phyloP scores from a whole-genome alignment of 2,329 filamentous ascomycete species.

The Paraphaeosphaeria sporulosa region DNA sequence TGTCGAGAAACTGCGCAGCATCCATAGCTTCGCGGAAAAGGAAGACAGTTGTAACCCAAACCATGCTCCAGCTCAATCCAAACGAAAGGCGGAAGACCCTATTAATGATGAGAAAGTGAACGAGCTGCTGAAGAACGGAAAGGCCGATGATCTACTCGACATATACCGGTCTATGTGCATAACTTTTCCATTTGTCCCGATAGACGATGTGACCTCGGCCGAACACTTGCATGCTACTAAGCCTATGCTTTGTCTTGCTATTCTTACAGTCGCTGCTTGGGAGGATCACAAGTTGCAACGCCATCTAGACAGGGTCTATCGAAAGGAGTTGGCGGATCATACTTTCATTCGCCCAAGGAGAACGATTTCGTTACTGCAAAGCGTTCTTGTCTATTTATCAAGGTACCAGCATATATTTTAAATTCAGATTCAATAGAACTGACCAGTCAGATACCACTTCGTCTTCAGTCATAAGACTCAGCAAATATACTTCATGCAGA shows the following conservation, averaged over 20 bases:
- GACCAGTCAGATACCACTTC: slow-evolving; percentile 43
- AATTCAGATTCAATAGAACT: background rate
- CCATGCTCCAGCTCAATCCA: slow-evolving; percentile 25
- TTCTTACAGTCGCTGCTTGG: slow-evolving; percentile 39
- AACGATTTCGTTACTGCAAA: slow-evolving; percentile 41
- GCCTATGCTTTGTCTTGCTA: slow-evolving; percentile 44
- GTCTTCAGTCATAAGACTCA: slow-evolving; percentile 47
- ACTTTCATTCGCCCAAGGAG: slow-evolving; percentile 39
- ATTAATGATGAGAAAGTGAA: slow-evolving; percentile 33
- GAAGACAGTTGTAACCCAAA: slow-evolving; percentile 21
- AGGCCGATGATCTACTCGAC: slow-evolving; percentile 36
- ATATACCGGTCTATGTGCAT: slow-evolving; percentile 39
- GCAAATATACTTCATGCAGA: slow-evolving; percentile 41
- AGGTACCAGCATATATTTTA: slow-evolving; percentile 28
- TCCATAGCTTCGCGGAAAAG: slow-evolving; percentile 34
- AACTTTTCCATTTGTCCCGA: slow-evolving; percentile 42
- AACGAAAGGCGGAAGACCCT: slow-evolving; percentile 27
- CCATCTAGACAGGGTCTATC: slow-evolving; percentile 36
- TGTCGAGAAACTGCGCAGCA: slow-evolving; percentile 33
- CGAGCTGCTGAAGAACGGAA: slow-evolving; percentile 27
- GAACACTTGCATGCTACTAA: slow-evolving; percentile 29
- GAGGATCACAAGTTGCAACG: slow-evolving; percentile 36
- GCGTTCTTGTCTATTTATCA: slow-evolving; percentile 43
- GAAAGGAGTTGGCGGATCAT: slow-evolving; percentile 41
- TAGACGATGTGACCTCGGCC: slow-evolving; percentile 24